phyloP scores from a whole-genome alignment of 2,329 filamentous ascomycete genomes.

The Stachybotrys elegans region DNA sequence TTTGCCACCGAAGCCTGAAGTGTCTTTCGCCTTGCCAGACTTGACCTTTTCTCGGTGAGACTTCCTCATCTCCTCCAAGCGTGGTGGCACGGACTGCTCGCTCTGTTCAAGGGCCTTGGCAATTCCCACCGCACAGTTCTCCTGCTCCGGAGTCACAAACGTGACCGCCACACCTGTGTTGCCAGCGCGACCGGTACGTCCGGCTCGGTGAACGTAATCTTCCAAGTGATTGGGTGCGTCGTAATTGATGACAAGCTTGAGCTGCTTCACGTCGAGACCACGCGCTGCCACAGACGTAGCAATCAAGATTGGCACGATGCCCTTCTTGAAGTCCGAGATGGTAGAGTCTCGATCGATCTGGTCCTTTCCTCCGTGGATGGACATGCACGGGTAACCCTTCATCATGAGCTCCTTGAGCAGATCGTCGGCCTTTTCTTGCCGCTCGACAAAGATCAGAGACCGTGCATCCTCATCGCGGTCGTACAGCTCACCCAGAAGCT shows the following conservation, averaged over 20 bases:
- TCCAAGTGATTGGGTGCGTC: conserved; percentile 92
- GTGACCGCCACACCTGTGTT: conserved; percentile 94
- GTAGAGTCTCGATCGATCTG: conserved; percentile 90
- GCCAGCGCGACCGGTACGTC: conserved; percentile 88
- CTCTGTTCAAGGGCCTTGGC: conserved; percentile 91
- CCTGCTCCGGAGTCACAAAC: conserved; percentile 86
- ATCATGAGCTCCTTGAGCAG: conserved; percentile 71
- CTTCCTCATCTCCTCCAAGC: conserved; percentile 59
- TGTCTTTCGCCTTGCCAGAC: conserved; percentile 82
- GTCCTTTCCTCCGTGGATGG: conserved; percentile 90
- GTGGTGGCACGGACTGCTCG: conserved; percentile 74
- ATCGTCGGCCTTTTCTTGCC: conserved; percentile 84
- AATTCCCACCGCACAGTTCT: conserved; percentile 83
- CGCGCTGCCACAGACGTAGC: conserved; percentile 94
- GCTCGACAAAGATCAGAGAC: conserved; percentile 85
- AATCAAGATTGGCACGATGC: conserved; percentile 82
- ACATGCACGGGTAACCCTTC: conserved; percentile 87
- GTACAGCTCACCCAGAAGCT: conserved; percentile 83
- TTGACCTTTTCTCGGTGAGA: conserved; percentile 87
- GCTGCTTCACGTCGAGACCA: conserved; percentile 90
- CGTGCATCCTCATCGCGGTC: conserved; percentile 84
- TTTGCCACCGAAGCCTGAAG: conserved; percentile 89
- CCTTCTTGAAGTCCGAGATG: conserved; percentile 89
- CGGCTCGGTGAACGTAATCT: conserved; percentile 92
- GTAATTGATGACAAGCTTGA: conserved; percentile 94